Evolutionary conservation across 31 red algal genomes (phyloP).

Genomic region (Asparagopsis taxiformis): DNA sequence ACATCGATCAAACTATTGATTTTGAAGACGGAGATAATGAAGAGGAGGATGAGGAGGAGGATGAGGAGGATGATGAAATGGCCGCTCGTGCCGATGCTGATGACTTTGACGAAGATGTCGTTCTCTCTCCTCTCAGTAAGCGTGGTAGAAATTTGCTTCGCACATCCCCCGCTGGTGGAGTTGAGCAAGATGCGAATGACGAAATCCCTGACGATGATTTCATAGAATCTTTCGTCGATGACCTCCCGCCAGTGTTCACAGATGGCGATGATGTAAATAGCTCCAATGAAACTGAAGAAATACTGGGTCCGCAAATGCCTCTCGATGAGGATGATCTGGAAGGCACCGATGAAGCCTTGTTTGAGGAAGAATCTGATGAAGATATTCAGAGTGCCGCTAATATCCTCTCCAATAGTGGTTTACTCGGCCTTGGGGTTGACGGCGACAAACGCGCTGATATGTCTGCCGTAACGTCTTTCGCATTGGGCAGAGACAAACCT

Average conservation of each 20-base stretch:
- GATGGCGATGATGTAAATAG: not conserved
- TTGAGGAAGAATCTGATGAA: slow-evolving; percentile 43
- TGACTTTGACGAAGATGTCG: slow-evolving; percentile 18
- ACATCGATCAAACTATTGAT: slow-evolving; percentile 3
- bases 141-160: not conserved
- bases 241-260: not conserved
- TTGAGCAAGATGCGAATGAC: slow-evolving; percentile 49
- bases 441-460: not conserved
- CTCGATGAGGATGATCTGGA: slow-evolving; percentile 2
- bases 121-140: not conserved
- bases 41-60: slow-evolving; percentile 20
- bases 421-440: slow-evolving; percentile 44
- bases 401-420: slow-evolving; percentile 51
- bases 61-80: slow-evolving; percentile 17
- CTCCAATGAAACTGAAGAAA: not conserved
- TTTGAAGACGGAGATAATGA: slow-evolving; percentile 9
- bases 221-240: slow-evolving; percentile 9
- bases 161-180: not conserved
- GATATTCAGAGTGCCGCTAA: slow-evolving; percentile 56
- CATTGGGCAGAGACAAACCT: not conserved
- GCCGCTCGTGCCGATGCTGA: slow-evolving; percentile 18
- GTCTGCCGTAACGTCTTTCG: slow-evolving; percentile 6
- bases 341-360: slow-evolving; percentile 9
- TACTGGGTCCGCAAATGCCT: not conserved
- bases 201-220: slow-evolving; percentile 25